Conservation (phyloP, 2,329 filamentous ascomycete species). For the Simplicillium aogashimaense region DNA sequence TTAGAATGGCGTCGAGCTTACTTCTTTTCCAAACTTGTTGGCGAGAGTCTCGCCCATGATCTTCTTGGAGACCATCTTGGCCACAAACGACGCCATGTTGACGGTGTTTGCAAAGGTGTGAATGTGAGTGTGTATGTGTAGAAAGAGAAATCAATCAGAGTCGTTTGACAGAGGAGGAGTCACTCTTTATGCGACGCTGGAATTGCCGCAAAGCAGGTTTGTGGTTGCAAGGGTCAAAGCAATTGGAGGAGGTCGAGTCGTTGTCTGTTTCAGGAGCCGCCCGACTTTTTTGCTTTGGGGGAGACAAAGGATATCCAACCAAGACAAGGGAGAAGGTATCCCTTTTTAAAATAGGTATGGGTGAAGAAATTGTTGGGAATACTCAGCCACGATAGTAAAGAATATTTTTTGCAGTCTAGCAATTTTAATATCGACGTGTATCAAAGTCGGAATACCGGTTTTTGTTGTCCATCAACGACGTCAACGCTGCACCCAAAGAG, state of each 20-base stretch:
- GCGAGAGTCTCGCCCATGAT: conserved; percentile 45
- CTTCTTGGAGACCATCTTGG: conserved; percentile 46
- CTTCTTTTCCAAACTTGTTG: conserved; percentile 50
- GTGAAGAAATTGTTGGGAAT: too few relatives aligned
- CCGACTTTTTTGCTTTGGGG: not conserved
- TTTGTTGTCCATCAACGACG: too few relatives aligned
- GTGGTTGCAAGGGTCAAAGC: not conserved
- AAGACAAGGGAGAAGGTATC: too few relatives aligned
- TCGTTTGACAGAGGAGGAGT: not conserved
- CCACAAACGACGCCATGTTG: conserved; percentile 40
- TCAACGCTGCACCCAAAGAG: too few relatives aligned
- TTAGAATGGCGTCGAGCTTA: conserved; percentile 16
- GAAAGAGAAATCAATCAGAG: not conserved
- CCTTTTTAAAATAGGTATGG: too few relatives aligned
- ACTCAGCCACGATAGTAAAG: too few relatives aligned
- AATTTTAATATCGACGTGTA: too few relatives aligned
- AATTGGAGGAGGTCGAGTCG: conserved; percentile 10
- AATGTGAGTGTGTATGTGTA: conserved; percentile 10
- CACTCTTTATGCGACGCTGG: not conserved
- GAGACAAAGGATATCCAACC: too few relatives aligned
- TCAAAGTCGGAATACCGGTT: too few relatives aligned
- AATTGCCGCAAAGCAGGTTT: not conserved
- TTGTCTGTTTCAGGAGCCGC: conserved; percentile 16
- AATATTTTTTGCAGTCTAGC: too few relatives aligned
- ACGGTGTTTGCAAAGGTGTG: conserved; percentile 6